Evolutionary conservation across 208 protist species (phyloP), one percentile per base, ranked within the genome.

Genomic region (Polymyxa betae): DNA sequence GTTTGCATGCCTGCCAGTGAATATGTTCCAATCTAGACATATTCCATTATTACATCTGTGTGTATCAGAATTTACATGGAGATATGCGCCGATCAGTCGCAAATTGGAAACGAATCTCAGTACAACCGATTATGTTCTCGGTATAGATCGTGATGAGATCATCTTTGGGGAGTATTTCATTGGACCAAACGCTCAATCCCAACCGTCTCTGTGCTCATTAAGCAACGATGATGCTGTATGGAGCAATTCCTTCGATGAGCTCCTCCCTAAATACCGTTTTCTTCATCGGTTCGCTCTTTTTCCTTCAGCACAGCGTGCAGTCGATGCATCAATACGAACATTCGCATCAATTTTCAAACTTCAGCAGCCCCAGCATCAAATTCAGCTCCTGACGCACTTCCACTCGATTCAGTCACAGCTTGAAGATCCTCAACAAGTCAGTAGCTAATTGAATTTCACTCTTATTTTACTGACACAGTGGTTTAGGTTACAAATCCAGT

Each of bases 381-480:
- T 82, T n/a, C 72, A 82, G 72, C 72, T 82, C 12, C n/a, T 82
- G 72, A 40, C 72, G 10, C 72, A 82, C 35, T 82, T 82, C n/a
- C 35, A 5, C 5, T 35, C 72, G 16, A 82, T 82, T 35, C 49
- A 60, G 5, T 5, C 35, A 16, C 72, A 43, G 40, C 35, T 35
- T n/a, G n/a, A 38, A 35, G 72, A 35, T 82, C 12, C 5, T n/a
- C 16, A 45, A 35, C 16, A 82, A 35, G 72, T 82, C 5, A 82
- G 29, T 43, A n/a, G 5, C 5, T 60, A 29, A 24, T 24, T 24
- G 49, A 60, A 60, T 29, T 29, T 24, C 24, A 24, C 24, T 60
- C 12, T 60, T 60, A 60, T 29, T 60, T 60, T 60, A 24, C 24
- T 29, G 24, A 60, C 49, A 24, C 49, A 29, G 49, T 5, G 24